Evolutionary conservation across 164 flowering plant species (phyloP).

Genomic region (Vitis riparia): DNA sequence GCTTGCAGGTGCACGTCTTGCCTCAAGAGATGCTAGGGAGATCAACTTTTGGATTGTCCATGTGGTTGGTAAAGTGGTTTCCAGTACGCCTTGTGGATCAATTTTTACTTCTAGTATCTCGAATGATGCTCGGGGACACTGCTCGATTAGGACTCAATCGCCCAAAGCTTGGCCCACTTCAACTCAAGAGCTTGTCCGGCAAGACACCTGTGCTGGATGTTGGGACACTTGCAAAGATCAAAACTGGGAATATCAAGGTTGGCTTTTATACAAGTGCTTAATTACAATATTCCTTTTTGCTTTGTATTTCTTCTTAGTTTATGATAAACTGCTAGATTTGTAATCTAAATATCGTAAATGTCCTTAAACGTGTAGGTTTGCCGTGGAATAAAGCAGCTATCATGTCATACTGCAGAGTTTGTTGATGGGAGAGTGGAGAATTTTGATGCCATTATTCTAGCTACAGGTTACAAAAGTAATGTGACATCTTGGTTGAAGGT

Average conservation of each 20-base stretch:
- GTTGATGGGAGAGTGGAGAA: constrained; percentile 57
- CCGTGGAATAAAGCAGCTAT: constrained; percentile 47
- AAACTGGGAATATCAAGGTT: constrained; percentile 76
- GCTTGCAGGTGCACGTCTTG: constrained; percentile 76
- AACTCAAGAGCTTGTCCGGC: constrained; percentile 69
- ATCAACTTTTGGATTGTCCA: constrained; percentile 90
- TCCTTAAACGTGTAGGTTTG: constrained; percentile 39
- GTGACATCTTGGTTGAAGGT: constrained; percentile 91
- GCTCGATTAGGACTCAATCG: constrained; percentile 56
- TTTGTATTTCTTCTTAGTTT: background rate
- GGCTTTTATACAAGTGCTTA: background rate
- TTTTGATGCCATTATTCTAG: constrained; percentile 75
- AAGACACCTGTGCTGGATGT: constrained; percentile 93
- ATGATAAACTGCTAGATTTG: too few species aligned
- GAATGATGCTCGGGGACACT: constrained; percentile 70
- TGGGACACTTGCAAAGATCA: constrained; percentile 85
- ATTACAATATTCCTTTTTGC: background rate
- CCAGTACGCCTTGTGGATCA: constrained; percentile 75
- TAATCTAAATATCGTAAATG: background rate
- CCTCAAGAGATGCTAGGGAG: constrained; percentile 90
- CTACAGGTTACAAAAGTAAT: constrained; percentile 87
- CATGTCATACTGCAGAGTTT: constrained; percentile 48
- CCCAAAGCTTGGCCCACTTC: constrained; percentile 74
- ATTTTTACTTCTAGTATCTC: constrained; percentile 53
- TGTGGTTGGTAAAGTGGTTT: constrained; percentile 90